Conservation (phyloP, 805 yeast species). For the Cyberlindnera nakhonratchasimensis region DNA sequence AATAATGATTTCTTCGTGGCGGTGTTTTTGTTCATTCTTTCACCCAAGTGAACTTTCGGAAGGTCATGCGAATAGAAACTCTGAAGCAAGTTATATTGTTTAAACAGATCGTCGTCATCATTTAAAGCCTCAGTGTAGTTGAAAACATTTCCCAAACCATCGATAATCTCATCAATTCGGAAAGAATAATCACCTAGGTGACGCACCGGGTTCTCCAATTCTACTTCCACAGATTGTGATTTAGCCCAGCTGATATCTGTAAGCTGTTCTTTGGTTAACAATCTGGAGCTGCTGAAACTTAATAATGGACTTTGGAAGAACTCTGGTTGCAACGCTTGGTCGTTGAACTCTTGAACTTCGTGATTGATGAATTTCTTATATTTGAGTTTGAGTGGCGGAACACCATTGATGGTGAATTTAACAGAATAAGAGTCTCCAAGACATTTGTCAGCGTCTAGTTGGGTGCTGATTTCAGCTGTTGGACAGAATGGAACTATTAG, state of each 20-base stretch:
- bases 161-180: conserved; percentile 54
- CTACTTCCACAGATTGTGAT: conserved; percentile 40
- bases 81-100: conserved; percentile 38
- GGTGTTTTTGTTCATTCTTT: conserved; percentile 33
- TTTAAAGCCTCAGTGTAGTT: conserved; percentile 34
- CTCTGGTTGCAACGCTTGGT: conserved; percentile 49
- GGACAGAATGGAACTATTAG: conserved; percentile 79
- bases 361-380: conserved; percentile 47
- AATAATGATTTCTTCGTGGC: conserved; percentile 37
- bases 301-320: conserved; percentile 48
- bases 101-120: conserved; percentile 27
- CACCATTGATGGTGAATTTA: conserved; percentile 60
- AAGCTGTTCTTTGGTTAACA: conserved; percentile 33
- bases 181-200: conserved; percentile 54
- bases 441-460: conserved; percentile 49
- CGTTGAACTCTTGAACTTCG: conserved; percentile 33
- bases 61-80: conserved; percentile 52
- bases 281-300: conserved; percentile 28
- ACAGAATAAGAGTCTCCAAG: conserved; percentile 53
- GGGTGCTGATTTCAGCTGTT: conserved; percentile 47
- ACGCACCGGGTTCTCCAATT: conserved; percentile 39
- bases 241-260: conserved; percentile 41
- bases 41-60: conserved; percentile 48
- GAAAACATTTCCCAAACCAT: conserved; percentile 62
- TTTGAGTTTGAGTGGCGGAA: conserved; percentile 67